These are phyloP conservation scores for Torrubiella hemipterigena DNA, from an alignment of 2,329 filamentous ascomycete genomes.

Conservation along the genomic window DNA sequence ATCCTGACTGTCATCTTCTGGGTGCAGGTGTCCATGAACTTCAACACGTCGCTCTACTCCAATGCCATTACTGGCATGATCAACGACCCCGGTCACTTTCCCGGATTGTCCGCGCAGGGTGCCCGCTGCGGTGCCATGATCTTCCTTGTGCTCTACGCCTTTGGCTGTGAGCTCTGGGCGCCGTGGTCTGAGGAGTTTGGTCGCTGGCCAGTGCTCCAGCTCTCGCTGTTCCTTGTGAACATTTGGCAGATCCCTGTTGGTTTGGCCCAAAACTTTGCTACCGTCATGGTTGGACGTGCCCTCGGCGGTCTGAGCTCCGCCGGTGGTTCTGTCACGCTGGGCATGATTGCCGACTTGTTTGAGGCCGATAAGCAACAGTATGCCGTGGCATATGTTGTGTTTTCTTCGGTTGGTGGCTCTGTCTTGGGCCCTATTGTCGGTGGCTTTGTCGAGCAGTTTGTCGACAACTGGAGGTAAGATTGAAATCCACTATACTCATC, in stretches of 20 bases:
- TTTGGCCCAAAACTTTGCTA: constrained; percentile 59
- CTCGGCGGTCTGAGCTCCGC: constrained; percentile 60
- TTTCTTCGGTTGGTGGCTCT: constrained; percentile 68
- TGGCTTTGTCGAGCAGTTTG: constrained; percentile 57
- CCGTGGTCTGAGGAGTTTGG: constrained; percentile 80
- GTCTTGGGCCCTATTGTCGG: constrained; percentile 69
- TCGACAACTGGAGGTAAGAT: constrained; percentile 52
- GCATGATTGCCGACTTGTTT: constrained; percentile 67
- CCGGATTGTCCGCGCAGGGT: constrained; percentile 53
- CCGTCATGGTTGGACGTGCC: constrained; percentile 57
- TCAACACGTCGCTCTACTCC: constrained; percentile 64
- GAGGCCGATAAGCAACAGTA: constrained; percentile 62
- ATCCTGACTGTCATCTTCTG: constrained; percentile 63
- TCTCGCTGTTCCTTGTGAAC: constrained; percentile 64
- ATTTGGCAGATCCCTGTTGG: constrained; percentile 64
- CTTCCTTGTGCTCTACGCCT: constrained; percentile 70
- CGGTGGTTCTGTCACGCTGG: constrained; percentile 60
- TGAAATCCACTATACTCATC: not conserved
- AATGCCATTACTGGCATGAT: constrained; percentile 41
- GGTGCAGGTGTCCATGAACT: constrained; percentile 68
- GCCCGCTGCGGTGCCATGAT: constrained; percentile 65
- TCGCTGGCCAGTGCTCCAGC: constrained; percentile 63
- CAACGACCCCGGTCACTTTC: constrained; percentile 34
- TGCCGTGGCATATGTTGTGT: constrained; percentile 64
- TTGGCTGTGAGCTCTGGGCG: constrained; percentile 81